phyloP scores from a whole-genome alignment of 2,329 filamentous ascomycete species.

The Mycosphaerella sp. region DNA sequence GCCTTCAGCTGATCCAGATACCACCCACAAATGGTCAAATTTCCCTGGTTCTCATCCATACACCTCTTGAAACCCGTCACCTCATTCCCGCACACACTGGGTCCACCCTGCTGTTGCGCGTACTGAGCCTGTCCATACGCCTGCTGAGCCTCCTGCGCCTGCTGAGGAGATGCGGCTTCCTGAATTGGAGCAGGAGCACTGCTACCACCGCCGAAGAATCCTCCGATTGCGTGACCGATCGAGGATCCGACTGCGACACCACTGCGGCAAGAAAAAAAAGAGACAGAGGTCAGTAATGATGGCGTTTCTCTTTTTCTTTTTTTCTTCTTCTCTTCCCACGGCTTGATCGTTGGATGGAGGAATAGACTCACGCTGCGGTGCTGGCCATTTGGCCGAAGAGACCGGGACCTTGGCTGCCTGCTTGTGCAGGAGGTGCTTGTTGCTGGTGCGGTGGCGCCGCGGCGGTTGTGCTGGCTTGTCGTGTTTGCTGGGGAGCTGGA shows the following conservation, averaged over 20 bases:
- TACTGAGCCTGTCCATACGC: constrained; percentile 4
- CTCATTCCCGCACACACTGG: constrained; percentile 62
- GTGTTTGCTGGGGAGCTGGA: constrained; percentile 55
- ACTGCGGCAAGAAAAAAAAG: constrained; percentile 45
- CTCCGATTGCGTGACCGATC: constrained; percentile 89
- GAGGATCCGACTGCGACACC: constrained; percentile 95
- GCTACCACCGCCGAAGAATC: constrained; percentile 72
- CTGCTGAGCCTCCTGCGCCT: constrained; percentile 20
- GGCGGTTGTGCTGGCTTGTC: constrained; percentile 47
- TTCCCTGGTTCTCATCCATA: constrained; percentile 90
- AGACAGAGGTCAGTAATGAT: constrained; percentile 19
- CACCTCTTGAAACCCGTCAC: constrained; percentile 86
- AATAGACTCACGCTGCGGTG: constrained; percentile 76
- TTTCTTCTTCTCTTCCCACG: too few relatives aligned
- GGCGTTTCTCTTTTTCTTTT: not conserved
- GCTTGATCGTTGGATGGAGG: not conserved
- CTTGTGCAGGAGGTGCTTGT: constrained; percentile 38
- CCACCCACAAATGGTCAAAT: constrained; percentile 95
- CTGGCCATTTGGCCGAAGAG: constrained; percentile 96
- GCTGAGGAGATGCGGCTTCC: constrained; percentile 44
- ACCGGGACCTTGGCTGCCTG: constrained; percentile 59
- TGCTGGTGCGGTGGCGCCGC: constrained; percentile 41
- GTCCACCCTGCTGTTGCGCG: constrained; percentile 27
- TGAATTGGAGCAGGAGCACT: constrained; percentile 36
- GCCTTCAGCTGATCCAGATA: constrained; percentile 81